Evolutionary conservation across 2,329 filamentous ascomycete genomes (phyloP).

Genomic region (Pseudogymnoascus sp.): DNA sequence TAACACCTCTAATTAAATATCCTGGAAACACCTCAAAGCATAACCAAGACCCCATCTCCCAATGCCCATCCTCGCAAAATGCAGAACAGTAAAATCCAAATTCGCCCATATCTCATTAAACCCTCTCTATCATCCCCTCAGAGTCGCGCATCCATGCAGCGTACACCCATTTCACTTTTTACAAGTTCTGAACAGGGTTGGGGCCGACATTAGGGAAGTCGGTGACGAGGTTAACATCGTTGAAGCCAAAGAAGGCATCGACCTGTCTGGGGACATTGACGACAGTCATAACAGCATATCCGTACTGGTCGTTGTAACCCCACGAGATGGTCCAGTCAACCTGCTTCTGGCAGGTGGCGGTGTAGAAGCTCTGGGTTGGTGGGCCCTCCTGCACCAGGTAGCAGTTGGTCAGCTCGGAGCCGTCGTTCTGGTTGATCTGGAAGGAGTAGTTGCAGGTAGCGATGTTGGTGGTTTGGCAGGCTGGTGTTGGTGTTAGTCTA

Average conservation of each 20-base stretch:
- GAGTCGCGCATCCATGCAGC: not conserved
- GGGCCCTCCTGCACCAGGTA: not conserved
- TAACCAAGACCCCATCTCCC: not conserved
- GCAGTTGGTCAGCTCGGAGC: not conserved
- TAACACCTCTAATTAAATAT: not conserved
- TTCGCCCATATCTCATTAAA: too few species aligned
- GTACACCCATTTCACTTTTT: not conserved
- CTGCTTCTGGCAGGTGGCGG: not conserved
- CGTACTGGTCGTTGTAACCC: slow-evolving; percentile 2
- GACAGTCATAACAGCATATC: slow-evolving; percentile 9
- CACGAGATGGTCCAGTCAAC: not conserved
- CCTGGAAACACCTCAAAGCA: not conserved
- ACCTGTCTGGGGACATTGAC: not conserved
- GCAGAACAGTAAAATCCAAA: not conserved
- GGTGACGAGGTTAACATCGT: slow-evolving; percentile 1
- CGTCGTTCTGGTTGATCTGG: slow-evolving; percentile 1
- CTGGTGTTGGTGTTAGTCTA: not conserved
- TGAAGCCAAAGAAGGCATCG: slow-evolving; percentile 9
- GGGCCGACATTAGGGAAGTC: not conserved
- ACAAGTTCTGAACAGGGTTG: not conserved
- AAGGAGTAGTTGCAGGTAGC: slow-evolving; percentile 1
- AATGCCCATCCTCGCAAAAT: not conserved
- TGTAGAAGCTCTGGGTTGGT: slow-evolving; percentile 7
- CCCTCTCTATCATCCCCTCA: not conserved
- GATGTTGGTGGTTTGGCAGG: not conserved